Percentiles rank a stretch among this genome's conserved stretches.
Conservation (phyloP, 139 green algal species). For the Edaphochlamys debaryana region DNA sequence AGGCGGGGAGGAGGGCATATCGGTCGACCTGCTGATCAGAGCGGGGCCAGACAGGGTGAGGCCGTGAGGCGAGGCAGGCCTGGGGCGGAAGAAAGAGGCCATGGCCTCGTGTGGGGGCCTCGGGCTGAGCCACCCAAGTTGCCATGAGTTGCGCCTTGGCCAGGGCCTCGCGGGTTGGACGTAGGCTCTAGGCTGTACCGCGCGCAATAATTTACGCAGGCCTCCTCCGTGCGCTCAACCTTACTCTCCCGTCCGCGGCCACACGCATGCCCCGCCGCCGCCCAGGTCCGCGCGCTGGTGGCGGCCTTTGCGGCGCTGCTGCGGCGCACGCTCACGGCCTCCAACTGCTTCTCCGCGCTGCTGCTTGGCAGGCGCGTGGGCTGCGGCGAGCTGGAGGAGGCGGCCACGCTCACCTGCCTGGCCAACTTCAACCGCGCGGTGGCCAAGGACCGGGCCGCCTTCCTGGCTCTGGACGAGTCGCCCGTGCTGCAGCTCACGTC, state of each 20-base stretch:
- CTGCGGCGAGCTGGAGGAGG: slow-evolving; percentile 1
- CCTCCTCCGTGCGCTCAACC: too few species aligned
- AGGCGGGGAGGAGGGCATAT: slow-evolving; percentile 26
- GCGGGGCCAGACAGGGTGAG: slow-evolving; percentile 21
- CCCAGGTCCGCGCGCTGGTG: neutral
- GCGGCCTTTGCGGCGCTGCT: neutral
- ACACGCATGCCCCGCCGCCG: too few species aligned
- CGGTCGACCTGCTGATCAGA: slow-evolving; percentile 6
- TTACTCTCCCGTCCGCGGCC: too few species aligned
- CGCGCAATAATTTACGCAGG: too few species aligned
- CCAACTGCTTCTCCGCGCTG: slow-evolving; percentile 10
- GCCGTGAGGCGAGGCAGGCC: neutral
- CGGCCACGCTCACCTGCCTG: neutral
- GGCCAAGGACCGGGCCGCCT: neutral
- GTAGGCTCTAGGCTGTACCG: too few species aligned
- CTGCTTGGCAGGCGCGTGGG: slow-evolving; percentile 5
- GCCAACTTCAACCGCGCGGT: slow-evolving; percentile 11
- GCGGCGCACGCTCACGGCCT: neutral
- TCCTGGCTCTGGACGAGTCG: neutral
- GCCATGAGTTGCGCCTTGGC: too few species aligned
- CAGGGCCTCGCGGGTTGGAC: too few species aligned
- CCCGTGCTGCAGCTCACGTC: slow-evolving; percentile 5
- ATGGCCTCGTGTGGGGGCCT: too few species aligned
- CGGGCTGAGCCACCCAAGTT: too few species aligned
- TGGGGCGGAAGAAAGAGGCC: too few species aligned